A percentile compares a stretch with the other conserved stretches of the same genome.
These are phyloP conservation scores for Scedosporium dehoogii DNA, from an alignment of 2,329 filamentous ascomycete species.

Conservation along the genomic window DNA sequence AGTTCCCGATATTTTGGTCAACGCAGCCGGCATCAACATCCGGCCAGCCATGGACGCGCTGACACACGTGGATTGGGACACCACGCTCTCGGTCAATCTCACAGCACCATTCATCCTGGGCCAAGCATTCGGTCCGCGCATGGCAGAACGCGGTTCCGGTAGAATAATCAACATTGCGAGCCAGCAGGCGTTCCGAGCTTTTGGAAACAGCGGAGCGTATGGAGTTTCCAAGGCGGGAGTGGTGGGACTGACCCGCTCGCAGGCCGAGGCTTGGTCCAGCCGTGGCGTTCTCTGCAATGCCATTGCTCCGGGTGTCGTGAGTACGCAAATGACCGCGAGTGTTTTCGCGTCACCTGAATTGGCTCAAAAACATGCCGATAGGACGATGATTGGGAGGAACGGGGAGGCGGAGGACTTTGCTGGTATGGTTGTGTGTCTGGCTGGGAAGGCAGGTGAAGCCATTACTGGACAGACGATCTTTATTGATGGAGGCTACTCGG, in stretches of 20 bases:
- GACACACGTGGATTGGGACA: slow-evolving; percentile 19
- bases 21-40: slow-evolving; percentile 20
- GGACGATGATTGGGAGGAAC: slow-evolving; percentile 22
- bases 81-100: slow-evolving; percentile 21
- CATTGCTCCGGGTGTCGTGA: slow-evolving; percentile 20
- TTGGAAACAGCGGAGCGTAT: slow-evolving; percentile 23
- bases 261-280: slow-evolving; percentile 24
- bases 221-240: slow-evolving; percentile 22
- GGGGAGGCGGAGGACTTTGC: slow-evolving; percentile 21
- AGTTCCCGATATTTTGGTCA: slow-evolving; percentile 21
- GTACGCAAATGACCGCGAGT: slow-evolving; percentile 16
- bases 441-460: slow-evolving; percentile 19
- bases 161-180: slow-evolving; percentile 23
- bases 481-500: slow-evolving; percentile 24
- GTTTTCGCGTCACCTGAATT: slow-evolving; percentile 15
- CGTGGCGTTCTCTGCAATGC: slow-evolving; percentile 23
- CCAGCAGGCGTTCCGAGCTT: slow-evolving; percentile 22
- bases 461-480: slow-evolving; percentile 24
- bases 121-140: slow-evolving; percentile 20
- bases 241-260: slow-evolving; percentile 20
- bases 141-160: slow-evolving; percentile 20
- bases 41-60: slow-evolving; percentile 20
- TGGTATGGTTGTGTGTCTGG: slow-evolving; percentile 19
- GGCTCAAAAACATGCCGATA: slow-evolving; percentile 15
- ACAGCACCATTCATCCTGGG: slow-evolving; percentile 22